phyloP scores from a whole-genome alignment of 352 stramenopile genomes.

The Detonula confervacea region DNA sequence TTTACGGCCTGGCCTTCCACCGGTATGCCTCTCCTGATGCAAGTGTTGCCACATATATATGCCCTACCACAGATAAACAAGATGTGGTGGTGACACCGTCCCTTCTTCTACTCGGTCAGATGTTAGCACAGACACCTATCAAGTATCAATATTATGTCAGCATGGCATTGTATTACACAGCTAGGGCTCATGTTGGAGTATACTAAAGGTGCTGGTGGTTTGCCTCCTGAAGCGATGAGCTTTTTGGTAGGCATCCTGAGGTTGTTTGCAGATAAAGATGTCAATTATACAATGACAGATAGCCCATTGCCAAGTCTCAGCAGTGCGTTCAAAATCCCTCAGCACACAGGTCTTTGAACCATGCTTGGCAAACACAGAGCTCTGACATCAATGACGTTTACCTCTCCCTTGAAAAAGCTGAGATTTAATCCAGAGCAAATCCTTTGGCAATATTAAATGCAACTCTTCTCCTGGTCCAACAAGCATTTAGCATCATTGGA shows the following conservation, averaged over 20 bases:
- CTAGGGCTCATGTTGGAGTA: constrained; percentile 86
- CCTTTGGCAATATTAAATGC: constrained; percentile 50
- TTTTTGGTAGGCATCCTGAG: constrained; percentile 73
- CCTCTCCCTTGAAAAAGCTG: constrained; percentile 52
- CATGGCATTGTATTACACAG: constrained; percentile 87
- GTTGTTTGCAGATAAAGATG: constrained; percentile 73
- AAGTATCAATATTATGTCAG: constrained; percentile 86
- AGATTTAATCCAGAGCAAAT: constrained; percentile 33
- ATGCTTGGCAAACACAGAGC: constrained; percentile 60
- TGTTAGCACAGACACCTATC: constrained; percentile 87
- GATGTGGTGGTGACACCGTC: constrained; percentile 93
- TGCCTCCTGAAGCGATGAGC: constrained; percentile 88
- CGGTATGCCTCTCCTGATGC: constrained; percentile 91
- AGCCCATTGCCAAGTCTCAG: constrained; percentile 62
- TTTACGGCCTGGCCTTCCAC: constrained; percentile 89
- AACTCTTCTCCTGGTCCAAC: constrained; percentile 56
- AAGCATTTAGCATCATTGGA: constrained; percentile 39
- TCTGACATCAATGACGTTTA: constrained; percentile 19
- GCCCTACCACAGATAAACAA: constrained; percentile 93
- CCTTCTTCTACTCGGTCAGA: constrained; percentile 91
- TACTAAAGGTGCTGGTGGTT: constrained; percentile 87
- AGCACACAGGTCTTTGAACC: constrained; percentile 42
- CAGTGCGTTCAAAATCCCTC: constrained; percentile 31
- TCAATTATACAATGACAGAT: constrained; percentile 1
- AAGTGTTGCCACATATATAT: constrained; percentile 90